phyloP scores from a whole-genome alignment of 2,329 filamentous ascomycete genomes.

The Botrytis fragariae region DNA sequence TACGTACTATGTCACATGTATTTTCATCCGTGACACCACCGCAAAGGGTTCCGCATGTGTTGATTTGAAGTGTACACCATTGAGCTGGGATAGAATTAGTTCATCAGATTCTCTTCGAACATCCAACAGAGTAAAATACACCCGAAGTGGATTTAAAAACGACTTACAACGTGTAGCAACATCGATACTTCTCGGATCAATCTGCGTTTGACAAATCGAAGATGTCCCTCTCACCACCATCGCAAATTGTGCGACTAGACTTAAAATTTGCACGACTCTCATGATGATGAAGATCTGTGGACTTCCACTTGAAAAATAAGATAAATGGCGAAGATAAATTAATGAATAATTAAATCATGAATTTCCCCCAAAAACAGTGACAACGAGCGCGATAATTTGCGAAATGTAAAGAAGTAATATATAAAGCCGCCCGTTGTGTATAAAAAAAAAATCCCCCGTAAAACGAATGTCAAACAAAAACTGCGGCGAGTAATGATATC shows the following conservation, averaged over 20 bases:
- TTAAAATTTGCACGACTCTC: neutral
- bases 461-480: neutral
- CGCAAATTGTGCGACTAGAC: neutral
- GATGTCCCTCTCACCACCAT: neutral
- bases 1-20: conserved; percentile 55
- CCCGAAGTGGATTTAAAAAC: no score
- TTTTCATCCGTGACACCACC: conserved; percentile 45
- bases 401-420: neutral
- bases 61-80: conserved; percentile 59
- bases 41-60: conserved; percentile 60
- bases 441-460: neutral
- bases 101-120: no score
- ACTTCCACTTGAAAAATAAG: neutral
- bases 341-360: neutral
- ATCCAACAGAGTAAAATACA: no score
- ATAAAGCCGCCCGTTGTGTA: neutral
- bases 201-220: neutral
- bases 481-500: neutral
- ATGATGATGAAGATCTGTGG: neutral
- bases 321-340: neutral
- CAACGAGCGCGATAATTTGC: neutral
- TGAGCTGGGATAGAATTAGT: conserved; percentile 38
- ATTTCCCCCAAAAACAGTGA: neutral
- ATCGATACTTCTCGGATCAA: neutral
- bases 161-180: neutral